These are phyloP conservation scores for Trichosporon asahii DNA, from an alignment of 1,284 basidiomycete genomes.

Conservation along the genomic window DNA sequence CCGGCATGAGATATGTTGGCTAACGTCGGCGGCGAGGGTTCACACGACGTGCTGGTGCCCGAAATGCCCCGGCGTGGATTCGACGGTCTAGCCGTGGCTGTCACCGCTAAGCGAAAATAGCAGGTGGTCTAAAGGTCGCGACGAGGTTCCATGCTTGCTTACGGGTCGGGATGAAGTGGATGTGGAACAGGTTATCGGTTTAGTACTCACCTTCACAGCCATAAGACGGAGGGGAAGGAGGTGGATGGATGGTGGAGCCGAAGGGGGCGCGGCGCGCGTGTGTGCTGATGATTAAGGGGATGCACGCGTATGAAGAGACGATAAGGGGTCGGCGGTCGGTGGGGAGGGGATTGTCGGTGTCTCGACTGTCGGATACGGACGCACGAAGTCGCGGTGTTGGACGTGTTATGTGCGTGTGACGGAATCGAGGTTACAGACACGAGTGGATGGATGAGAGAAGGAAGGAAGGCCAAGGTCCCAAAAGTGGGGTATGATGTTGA, in stretches of 20 bases:
- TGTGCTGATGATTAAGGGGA: background rate
- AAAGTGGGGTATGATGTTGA: slow-evolving; percentile 9
- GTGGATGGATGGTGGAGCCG: slow-evolving; percentile 8
- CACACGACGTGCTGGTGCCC: slow-evolving; percentile 14
- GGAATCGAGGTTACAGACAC: slow-evolving; percentile 9
- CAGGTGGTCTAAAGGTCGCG: background rate
- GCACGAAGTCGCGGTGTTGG: background rate
- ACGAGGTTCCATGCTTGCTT: background rate
- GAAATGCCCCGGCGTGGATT: slow-evolving; percentile 5
- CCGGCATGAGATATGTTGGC: background rate
- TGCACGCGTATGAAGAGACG: slow-evolving; percentile 5
- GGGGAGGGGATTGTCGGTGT: background rate
- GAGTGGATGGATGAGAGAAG: slow-evolving; percentile 8
- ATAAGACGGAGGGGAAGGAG: background rate
- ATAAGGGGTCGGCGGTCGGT: too few relatives aligned
- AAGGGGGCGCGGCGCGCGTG: background rate
- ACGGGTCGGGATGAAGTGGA: background rate
- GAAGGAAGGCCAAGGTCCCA: slow-evolving; percentile 7
- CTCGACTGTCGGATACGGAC: slow-evolving; percentile 3
- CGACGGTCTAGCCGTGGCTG: slow-evolving; percentile 4
- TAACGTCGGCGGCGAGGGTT: slow-evolving; percentile 10
- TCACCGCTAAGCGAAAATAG: slow-evolving; percentile 6
- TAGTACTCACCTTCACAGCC: slow-evolving; percentile 9
- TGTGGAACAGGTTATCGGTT: background rate
- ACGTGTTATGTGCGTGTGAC: slow-evolving; percentile 8